Evolutionary conservation across 495 filamentous ascomycete species (phyloP), one percentile per base, ranked within the genome.

Genomic region (Trichocladium uniseriatum): DNA sequence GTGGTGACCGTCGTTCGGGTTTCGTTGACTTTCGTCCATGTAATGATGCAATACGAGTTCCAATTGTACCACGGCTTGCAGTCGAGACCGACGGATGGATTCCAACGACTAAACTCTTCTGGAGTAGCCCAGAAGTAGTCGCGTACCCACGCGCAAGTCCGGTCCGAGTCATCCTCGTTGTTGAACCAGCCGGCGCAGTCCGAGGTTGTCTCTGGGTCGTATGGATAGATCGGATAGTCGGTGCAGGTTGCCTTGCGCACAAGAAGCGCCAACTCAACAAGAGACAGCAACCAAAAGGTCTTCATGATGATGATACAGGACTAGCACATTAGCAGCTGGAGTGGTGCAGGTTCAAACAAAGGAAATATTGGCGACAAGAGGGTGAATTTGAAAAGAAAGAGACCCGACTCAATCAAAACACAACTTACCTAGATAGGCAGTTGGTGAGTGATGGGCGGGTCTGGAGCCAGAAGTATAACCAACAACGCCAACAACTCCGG

Each of bases 61-160:
- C 29, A 35, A 9, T 38, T 18, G 24, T 27, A 27, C 55, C 51
- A 58, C 8, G 46, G 51, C 34, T 48, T 19, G 48, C 51, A 58
- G 43, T 58, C 51, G 41, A 58, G 38, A n/a, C 51, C 45, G 27
- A 58, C 42, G 14, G 55, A 58, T 0, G 55, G 51, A 35, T 58
- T 58, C 55, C 55, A 54, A n/a, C 22, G 11, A 22, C 37, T 22
- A 24, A 56, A 56, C 19, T 53, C 40, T 21, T 50, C 54, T 9
- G 54, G 54, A 6, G 50, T 47, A 29, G 38, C 38, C 10, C 14
- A 16, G 32, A 57, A 53, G 18, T 46, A 46, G 34, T 24, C 14
- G 50, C 45, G 54, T 19, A 57, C 32, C 19, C 37, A 29, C 21
- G 49, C 49, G 49, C 54, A 57, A 5, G 46, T 43, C n/a, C 39